A percentile compares a stretch with the other conserved stretches of the same genome.
Conservation (phyloP, 2,329 filamentous ascomycete genomes). For the Blastomyces gilchristii region DNA sequence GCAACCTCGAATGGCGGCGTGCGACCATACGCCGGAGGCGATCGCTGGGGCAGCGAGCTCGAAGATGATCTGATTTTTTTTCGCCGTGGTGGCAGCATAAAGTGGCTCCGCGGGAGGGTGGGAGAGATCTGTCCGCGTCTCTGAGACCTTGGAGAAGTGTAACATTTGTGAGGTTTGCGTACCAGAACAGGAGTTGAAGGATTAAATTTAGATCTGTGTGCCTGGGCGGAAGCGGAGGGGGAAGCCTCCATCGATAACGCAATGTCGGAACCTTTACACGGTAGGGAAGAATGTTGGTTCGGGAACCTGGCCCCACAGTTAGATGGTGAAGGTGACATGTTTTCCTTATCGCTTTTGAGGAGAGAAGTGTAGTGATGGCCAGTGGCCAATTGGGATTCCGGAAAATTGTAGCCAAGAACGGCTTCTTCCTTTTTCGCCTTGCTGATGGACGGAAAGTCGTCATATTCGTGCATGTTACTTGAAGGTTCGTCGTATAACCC, state of each 20-base stretch:
- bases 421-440: background rate
- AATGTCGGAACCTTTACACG: background rate
- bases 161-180: slow-evolving; percentile 1
- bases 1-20: slow-evolving; percentile 5
- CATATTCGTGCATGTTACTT: background rate
- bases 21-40: background rate
- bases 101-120: background rate
- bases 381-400: background rate
- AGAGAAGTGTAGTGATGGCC: background rate
- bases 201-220: background rate
- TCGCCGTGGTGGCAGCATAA: slow-evolving; percentile 2
- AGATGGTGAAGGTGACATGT: background rate
- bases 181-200: slow-evolving; percentile 4
- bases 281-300: too few species aligned
- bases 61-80: slow-evolving; percentile 1
- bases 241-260: background rate
- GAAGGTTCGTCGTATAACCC: background rate
- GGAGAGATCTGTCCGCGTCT: background rate
- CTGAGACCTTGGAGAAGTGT: background rate
- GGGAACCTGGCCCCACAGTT: too few species aligned
- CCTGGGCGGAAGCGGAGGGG: background rate
- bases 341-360: slow-evolving; percentile 3
- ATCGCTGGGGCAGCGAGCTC: background rate
- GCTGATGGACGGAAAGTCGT: background rate
- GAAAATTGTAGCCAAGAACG: background rate